Evolutionary conservation across 805 yeast species (phyloP).

Genomic region (Candida ulmi): DNA sequence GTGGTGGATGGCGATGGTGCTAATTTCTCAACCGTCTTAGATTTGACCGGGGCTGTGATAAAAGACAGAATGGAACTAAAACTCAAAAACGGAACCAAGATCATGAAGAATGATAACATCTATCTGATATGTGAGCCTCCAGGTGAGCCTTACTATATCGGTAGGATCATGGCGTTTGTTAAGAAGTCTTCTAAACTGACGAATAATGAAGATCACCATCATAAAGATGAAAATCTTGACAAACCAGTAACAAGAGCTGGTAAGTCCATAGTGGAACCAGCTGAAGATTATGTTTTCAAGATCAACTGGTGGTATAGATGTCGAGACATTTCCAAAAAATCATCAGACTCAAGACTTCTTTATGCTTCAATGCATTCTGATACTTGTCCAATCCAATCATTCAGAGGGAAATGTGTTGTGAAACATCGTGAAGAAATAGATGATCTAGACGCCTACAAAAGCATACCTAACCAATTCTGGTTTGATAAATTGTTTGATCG

Average conservation of each 20-base stretch:
- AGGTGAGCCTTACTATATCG: conserved; percentile 90
- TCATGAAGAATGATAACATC: conserved; percentile 48
- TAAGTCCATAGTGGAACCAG: conserved; percentile 31
- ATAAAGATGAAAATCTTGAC: conserved; percentile 13
- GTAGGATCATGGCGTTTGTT: conserved; percentile 71
- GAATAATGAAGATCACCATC: conserved; percentile 7
- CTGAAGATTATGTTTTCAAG: conserved; percentile 51
- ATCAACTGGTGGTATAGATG: conserved; percentile 93
- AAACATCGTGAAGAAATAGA: conserved; percentile 63
- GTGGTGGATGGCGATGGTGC: conserved; percentile 1
- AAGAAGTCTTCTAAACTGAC: conserved; percentile 27
- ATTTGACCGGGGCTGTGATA: conserved; percentile 33
- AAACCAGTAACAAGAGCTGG: conserved; percentile 8
- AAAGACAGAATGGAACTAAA: conserved; percentile 17
- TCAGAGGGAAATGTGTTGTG: conserved; percentile 72
- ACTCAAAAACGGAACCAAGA: conserved; percentile 14
- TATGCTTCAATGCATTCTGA: conserved; percentile 86
- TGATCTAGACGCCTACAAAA: conserved; percentile 41
- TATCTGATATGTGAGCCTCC: conserved; percentile 90
- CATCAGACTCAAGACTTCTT: conserved; percentile 67
- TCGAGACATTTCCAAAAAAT: conserved; percentile 65
- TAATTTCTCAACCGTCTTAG: conserved; percentile 30
- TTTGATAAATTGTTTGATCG: conserved; percentile 83
- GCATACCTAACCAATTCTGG: conserved; percentile 68
- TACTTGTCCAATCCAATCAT: conserved; percentile 67